Evolutionary conservation across 2,329 filamentous ascomycete species (phyloP), one percentile per base, ranked within the genome.

Genomic region (Nemania bipapillata): DNA sequence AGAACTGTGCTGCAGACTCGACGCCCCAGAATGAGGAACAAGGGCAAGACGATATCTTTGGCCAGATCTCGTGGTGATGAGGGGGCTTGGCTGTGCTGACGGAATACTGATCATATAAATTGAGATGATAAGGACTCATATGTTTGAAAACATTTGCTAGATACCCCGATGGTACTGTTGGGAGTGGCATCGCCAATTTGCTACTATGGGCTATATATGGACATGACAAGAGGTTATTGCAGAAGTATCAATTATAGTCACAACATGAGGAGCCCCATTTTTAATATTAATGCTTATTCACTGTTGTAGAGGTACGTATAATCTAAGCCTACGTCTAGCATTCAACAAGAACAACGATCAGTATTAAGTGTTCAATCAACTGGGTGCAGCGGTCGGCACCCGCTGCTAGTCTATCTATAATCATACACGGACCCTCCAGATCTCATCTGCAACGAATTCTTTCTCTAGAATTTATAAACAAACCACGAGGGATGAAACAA

Each of bases 61-160:
- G 49, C 42, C 42, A 49, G 26, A 57, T 70, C 50, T 57, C 32
- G n/a, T 70, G 69, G 69, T 70, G 57, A 69, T 32, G 4, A 4
- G 24, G 8, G 20, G 15, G 20, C 11, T 37, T 28, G 15, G 40
- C 40, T 17, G 2, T 58, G 4, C 24, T 7, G 35, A 35, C 1
- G 4, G n/a, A 3, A 56, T 20, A 50, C 26, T 22, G 15, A 30
- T 9, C 3, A 55, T 50, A 22, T 20, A 26, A 15, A 37, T 52
- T 56, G 57, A 20, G 40, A 45, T 56, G n/a, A 35, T 35, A 1
- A 37, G 11, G 42, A 11, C 37, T 28, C 54, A 55, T 42, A 37
- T 53, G 37, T n/a, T 5, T 24, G 12, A n/a, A 8, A n/a, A 45
- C 1, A n/a, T 54, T 54, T 35, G 52, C 53, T 64, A 6, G 26